These are phyloP conservation scores for Fraxinus cuspidata DNA, from an alignment of 257 asterid genomes.

Conservation along the genomic window DNA sequence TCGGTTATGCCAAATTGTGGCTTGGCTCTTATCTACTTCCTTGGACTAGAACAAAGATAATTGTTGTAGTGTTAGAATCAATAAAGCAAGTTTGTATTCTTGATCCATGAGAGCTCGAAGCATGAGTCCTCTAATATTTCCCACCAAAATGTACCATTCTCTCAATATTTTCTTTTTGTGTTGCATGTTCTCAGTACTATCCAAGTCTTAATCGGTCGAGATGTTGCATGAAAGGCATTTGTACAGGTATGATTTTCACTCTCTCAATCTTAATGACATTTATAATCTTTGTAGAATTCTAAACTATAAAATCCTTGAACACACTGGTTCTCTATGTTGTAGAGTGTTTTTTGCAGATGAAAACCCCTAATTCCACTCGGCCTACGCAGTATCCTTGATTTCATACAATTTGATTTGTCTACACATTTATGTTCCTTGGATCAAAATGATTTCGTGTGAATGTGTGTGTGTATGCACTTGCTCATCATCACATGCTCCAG, in stretches of 20 bases:
- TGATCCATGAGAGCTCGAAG: neutral
- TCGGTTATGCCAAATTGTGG: neutral
- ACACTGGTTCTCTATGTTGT: constrained; percentile 20
- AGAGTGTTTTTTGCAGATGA: constrained; percentile 99
- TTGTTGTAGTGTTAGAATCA: constrained; percentile 5
- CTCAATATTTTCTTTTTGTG: constrained; percentile 23
- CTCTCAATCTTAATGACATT: constrained; percentile 6
- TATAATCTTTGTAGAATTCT: neutral
- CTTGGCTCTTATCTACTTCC: neutral
- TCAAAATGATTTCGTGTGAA: neutral
- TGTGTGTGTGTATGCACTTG: neutral
- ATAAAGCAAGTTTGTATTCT: neutral
- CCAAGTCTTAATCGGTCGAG: constrained; percentile 97
- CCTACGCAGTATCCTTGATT: constrained; percentile 97
- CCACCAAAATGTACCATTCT: constrained; percentile 7
- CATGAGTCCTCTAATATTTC: constrained; percentile 12
- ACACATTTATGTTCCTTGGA: neutral
- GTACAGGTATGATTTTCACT: constrained; percentile 65
- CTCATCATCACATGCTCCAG: neutral
- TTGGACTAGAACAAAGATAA: constrained; percentile 16
- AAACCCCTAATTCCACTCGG: constrained; percentile 87
- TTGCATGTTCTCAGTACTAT: constrained; percentile 70
- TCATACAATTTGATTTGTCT: neutral
- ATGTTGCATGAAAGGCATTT: constrained; percentile 98
- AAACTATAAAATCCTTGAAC: neutral